These are phyloP conservation scores for Pisolithus microcarpus DNA, from an alignment of 768 basidiomycete species.

Conservation along the genomic window DNA sequence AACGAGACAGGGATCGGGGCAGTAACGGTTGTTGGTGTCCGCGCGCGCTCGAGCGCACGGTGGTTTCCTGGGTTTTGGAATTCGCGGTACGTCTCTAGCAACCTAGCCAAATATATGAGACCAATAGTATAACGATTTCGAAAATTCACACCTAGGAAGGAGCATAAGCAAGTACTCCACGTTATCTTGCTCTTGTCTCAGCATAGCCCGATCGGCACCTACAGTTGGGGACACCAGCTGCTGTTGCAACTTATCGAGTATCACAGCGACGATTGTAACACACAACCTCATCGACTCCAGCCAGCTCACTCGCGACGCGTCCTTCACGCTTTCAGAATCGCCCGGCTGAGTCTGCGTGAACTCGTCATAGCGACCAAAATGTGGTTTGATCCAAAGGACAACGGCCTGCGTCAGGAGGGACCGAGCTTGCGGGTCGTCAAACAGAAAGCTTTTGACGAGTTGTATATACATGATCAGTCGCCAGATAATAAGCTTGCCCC, in stretches of 20 bases:
- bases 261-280: slow-evolving; percentile 80
- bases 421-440: slow-evolving; percentile 75
- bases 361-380: slow-evolving; percentile 90
- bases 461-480: slow-evolving; percentile 92
- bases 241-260: slow-evolving; percentile 85
- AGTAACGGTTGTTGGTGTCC: slow-evolving; percentile 51
- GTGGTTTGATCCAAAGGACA: slow-evolving; percentile 90
- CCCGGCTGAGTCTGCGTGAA: slow-evolving; percentile 52
- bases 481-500: slow-evolving; percentile 87
- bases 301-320: slow-evolving; percentile 79
- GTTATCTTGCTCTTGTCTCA: slow-evolving; percentile 84
- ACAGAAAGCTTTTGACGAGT: slow-evolving; percentile 81
- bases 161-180: slow-evolving; percentile 79
- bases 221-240: slow-evolving; percentile 64
- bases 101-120: slow-evolving; percentile 33
- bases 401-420: slow-evolving; percentile 78
- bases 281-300: slow-evolving; percentile 86
- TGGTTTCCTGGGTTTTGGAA: slow-evolving; percentile 61
- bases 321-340: slow-evolving; percentile 60
- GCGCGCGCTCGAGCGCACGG: slow-evolving; percentile 62
- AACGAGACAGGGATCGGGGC: slow-evolving; percentile 70
- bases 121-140: not conserved
- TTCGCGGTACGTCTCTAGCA: slow-evolving; percentile 85
- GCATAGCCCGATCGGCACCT: slow-evolving; percentile 49
- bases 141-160: slow-evolving; percentile 62